Evolutionary conservation across 768 basidiomycete species (phyloP), one percentile per base, ranked within the genome.

Genomic region (Crucibulum laeve): DNA sequence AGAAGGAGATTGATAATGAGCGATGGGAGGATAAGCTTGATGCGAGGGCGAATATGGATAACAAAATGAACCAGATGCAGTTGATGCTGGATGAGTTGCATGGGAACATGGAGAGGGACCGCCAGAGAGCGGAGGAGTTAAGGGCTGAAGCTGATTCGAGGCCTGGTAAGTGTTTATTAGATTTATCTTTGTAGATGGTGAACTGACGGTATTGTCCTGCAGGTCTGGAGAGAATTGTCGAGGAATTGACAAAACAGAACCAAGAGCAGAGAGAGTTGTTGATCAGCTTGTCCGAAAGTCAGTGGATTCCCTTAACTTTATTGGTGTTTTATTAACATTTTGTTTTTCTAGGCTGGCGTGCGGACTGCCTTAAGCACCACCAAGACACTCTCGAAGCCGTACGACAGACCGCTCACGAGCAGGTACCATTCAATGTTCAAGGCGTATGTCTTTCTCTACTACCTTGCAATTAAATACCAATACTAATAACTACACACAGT

Each of bases 351-450:
- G 87, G 63, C 50, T 87, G 80, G 83, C 77, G 83, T 36, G 71
- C 72, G 11, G 89, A 90, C 38, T 80, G 71, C 46, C 67, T 62
- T 18, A 72, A 71, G 48, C 83, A 84, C 46, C 85, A 88, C 45
- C 65, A 74, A 46, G 84, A 86, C 37, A 82, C 82, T 2, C 65
- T 92, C 30, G 70, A 70, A 2, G 79, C 80, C 33, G 82, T 92
- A 33, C 73, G 75, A 44, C 71, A 78, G 23, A 89, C 85, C 21
- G 87, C 89, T 0, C 68, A 78, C 46, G 79, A 85, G 54, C 87
- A 84, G 59, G 79, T 91, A 13, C 82, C 83, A 11, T 91, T 84
- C 70, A 91, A 92, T 50, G 82, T 92, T 10, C 82, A 88, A 71
- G 78, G 79, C 21, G 89, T 91, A 65, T 40, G 83, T n/a, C 67